Evolutionary conservation across 805 yeast species (phyloP).

Genomic region (Nakazawaea siamensis): DNA sequence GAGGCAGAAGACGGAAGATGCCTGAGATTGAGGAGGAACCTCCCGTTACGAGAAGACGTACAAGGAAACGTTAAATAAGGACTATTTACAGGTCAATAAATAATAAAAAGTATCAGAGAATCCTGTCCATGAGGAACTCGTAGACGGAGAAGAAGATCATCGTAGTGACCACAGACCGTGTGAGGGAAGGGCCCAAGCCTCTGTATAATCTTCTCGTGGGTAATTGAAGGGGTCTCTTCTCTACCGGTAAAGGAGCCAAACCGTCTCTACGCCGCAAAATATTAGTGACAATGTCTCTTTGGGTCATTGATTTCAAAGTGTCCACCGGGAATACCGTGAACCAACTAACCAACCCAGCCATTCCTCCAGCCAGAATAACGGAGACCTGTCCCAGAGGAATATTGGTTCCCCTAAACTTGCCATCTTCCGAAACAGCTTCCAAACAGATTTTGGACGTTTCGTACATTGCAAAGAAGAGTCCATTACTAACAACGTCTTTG

Average conservation of each 20-base stretch:
- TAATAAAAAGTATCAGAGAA: no score
- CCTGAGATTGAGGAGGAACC: constrained; percentile 53
- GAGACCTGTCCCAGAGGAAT: constrained; percentile 29
- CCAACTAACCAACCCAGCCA: constrained; percentile 75
- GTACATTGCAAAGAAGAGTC: constrained; percentile 65
- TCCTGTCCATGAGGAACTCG: constrained; percentile 60
- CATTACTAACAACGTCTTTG: constrained; percentile 67
- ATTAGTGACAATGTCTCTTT: constrained; percentile 63
- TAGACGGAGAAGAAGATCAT: constrained; percentile 68
- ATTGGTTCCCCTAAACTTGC: constrained; percentile 15
- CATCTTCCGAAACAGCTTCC: constrained; percentile 16
- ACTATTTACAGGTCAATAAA: no score
- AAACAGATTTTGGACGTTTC: constrained; percentile 59
- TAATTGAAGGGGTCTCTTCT: constrained; percentile 24
- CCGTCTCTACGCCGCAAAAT: constrained; percentile 48
- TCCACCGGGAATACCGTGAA: constrained; percentile 70
- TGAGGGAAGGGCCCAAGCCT: constrained; percentile 69
- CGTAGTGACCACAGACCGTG: constrained; percentile 65
- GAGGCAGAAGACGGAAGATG: constrained; percentile 24
- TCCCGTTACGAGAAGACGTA: constrained; percentile 61
- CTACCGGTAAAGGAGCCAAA: constrained; percentile 29
- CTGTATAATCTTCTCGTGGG: constrained; percentile 53
- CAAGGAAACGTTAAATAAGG: no score
- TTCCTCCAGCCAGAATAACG: constrained; percentile 67
- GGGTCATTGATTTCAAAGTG: constrained; percentile 69